A percentile compares a stretch with the other conserved stretches of the same genome.
These are phyloP conservation scores for Hericium coralloides DNA, from an alignment of 768 basidiomycete species.

Conservation along the genomic window DNA sequence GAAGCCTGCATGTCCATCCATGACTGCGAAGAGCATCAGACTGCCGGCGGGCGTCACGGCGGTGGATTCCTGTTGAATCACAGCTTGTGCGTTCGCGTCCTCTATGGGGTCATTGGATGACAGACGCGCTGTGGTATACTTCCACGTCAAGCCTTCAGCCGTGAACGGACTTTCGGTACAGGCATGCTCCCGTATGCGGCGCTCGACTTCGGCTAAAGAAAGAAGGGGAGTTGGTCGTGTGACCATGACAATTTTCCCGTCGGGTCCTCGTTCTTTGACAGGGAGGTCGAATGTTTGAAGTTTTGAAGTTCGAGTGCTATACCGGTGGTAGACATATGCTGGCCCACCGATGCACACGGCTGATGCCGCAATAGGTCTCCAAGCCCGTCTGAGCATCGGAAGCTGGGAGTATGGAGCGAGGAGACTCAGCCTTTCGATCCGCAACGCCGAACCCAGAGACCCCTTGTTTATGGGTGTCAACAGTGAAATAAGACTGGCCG, in stretches of 20 bases:
- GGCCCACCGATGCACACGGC: conserved; percentile 48
- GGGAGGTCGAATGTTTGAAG: conserved; percentile 47
- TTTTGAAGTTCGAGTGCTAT: conserved; percentile 21
- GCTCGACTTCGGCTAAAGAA: conserved; percentile 44
- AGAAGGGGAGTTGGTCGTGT: conserved; percentile 47
- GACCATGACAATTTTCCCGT: conserved; percentile 51
- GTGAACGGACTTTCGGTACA: conserved; percentile 35
- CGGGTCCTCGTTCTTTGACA: conserved; percentile 43
- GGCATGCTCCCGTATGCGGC: conserved; percentile 48
- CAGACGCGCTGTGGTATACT: conserved; percentile 68
- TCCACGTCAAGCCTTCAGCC: conserved; percentile 57
- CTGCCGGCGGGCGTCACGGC: conserved; percentile 57
- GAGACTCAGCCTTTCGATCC: too few species aligned
- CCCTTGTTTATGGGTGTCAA: too few species aligned
- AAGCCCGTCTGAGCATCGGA: conserved; percentile 53
- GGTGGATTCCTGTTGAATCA: conserved; percentile 55
- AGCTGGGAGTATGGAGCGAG: neutral
- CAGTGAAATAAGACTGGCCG: too few species aligned
- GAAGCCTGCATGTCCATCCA: conserved; percentile 85
- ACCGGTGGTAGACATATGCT: conserved; percentile 49
- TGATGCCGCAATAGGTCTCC: conserved; percentile 57
- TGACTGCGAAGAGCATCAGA: conserved; percentile 77
- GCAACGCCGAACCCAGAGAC: too few species aligned
- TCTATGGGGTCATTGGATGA: conserved; percentile 89
- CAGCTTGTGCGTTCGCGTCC: conserved; percentile 69